Percentiles rank a stretch among this genome's conserved stretches.
These are phyloP conservation scores for Rhizoclosmatium sp. DNA, from an alignment of 192 early-diverging fungal genomes.

Conservation along the genomic window DNA sequence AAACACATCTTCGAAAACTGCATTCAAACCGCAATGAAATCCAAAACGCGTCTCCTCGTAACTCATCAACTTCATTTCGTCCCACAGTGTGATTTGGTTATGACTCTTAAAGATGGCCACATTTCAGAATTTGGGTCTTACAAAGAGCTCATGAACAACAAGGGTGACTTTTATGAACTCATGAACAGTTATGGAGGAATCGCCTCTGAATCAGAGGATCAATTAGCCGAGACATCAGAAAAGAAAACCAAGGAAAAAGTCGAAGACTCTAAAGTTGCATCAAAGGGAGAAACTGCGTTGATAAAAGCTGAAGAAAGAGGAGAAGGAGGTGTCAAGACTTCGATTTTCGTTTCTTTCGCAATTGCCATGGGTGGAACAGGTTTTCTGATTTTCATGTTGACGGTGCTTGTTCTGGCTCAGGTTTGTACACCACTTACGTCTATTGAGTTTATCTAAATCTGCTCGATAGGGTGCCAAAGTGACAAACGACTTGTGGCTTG, in stretches of 20 bases:
- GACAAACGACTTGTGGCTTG: constrained; percentile 47
- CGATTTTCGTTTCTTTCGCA: constrained; percentile 36
- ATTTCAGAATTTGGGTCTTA: constrained; percentile 69
- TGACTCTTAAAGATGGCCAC: constrained; percentile 71
- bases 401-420: constrained; percentile 49
- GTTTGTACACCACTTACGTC: constrained; percentile 45
- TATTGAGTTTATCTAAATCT: background rate
- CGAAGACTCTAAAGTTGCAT: background rate
- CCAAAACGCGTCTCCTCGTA: constrained; percentile 81
- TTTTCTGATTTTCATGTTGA: constrained; percentile 19
- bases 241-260: background rate
- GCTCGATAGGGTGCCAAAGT: constrained; percentile 39
- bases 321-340: constrained; percentile 61
- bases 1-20: constrained; percentile 75
- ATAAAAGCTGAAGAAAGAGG: constrained; percentile 79
- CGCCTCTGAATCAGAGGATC: constrained; percentile 46
- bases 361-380: constrained; percentile 40
- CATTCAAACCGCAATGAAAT: constrained; percentile 65
- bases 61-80: constrained; percentile 78
- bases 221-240: constrained; percentile 24
- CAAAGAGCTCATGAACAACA: constrained; percentile 54
- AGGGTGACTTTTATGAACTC: constrained; percentile 61
- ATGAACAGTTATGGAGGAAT: constrained; percentile 66
- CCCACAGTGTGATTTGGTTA: constrained; percentile 71
- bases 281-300: constrained; percentile 31